Base-by-base conservation (phyloP, 148 eudicot species). In the Polygonum aviculare region DNA sequence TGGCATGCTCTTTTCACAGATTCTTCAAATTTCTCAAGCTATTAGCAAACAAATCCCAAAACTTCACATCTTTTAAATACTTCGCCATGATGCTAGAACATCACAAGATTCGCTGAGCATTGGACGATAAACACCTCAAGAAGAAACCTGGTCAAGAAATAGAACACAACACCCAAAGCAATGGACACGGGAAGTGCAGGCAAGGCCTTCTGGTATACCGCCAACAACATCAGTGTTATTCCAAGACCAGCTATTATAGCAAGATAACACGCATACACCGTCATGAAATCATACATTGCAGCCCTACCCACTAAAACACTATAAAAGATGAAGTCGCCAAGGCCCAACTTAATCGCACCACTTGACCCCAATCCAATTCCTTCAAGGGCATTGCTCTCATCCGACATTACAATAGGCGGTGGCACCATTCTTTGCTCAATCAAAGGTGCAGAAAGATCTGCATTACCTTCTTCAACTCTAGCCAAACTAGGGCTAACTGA, bases 221-320 rank as follows among this genome's bases (percentile, higher is more conserved):
- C 98, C 74, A 91, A 84, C 47, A 96, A 89, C 81, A 85, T 51
- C 77, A 96, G 81, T 31, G 99, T 93, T 69, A 91, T 78, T 57
- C 98, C 99, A 74, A 96, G 94, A 77, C 98, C 97, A 11, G 98
- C 95, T 69, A 96, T 84, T 59, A 96, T 89, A 72, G 99, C 99
- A 59, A 96, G 82, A 78, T 95, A 95, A 81, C 97, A 95, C 1
- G 97, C 97, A 52, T 93, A 93, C 44, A 93, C 98, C 0, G 98
- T 90, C 98, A 93, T 91, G 78, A 85, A 88, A 79, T 91, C 98
- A 74, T 91, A 96, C 98, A 96, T 93, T 35, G 99, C 98, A 19
- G 98, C 99, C 82, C 99, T 83, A 7, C 97, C 98, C 77, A 96
- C 99, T 77, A 96, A 84, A 71, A 93, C 99, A 78, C 99, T 93